Base-by-base conservation (phyloP, 768 basidiomycete genomes). In the Lactarius tabidus region DNA sequence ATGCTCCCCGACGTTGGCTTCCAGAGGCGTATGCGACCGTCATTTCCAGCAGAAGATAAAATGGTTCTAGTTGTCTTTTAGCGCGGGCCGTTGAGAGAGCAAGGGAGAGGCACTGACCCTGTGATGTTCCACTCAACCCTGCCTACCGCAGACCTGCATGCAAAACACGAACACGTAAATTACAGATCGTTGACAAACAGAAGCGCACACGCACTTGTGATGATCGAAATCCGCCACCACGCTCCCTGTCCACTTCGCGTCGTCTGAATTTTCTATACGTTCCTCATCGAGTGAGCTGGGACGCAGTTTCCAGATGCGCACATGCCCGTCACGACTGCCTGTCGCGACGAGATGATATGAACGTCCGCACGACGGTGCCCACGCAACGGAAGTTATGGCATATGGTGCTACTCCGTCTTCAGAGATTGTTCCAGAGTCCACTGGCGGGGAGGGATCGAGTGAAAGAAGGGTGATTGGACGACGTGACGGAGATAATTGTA, bases 101-200 rank as follows among this genome's bases (percentile, higher is more conserved):
- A 36, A n/a, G 17, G 35, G 38, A 52, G 57, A 59, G 43, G 28
- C 66, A 70, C 75, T 35, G 68, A 91, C 89, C 91, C 91, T 38
- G 88, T 91, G 57, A 95, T 86, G 73, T 96, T 96, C 93, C 96
- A 98, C 73, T 95, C 95, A 0, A 99, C 95, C 70, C 88, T 82
- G 2, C 89, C 88, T 12, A 95, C 84, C 4, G 88, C 82, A 0
- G 89, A 86, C 67, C 90, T 90, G 65, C 17, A 18, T 51, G 48
- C 48, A 51, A 51, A 26, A 51, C 48, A 14, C 8, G 18, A 29
- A 41, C 57, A 57, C 56, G 52, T 62, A 67, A 52, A 14, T 29
- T 0, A 29, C 14, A 36, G 33, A n/a, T 57, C 38, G 45, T 33
- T 20, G 38, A 26, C 31, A 57, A 8, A n/a, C 18, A 35, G 33